Base-by-base conservation (phyloP, 495 filamentous ascomycete genomes). In the Mycothermus thermophilus region DNA sequence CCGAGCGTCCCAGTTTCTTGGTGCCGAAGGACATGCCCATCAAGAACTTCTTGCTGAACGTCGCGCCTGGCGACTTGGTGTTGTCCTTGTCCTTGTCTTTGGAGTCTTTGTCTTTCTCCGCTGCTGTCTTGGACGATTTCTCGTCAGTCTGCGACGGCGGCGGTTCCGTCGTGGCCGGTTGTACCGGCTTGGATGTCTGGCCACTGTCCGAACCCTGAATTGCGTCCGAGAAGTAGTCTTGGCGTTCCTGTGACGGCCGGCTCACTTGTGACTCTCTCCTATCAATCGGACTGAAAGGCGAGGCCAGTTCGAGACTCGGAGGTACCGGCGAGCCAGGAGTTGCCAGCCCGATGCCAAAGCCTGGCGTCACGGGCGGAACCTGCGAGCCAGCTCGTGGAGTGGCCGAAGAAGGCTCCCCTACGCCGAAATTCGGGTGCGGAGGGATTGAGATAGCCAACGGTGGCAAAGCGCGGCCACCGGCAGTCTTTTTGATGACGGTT, bases 11-110 rank as follows among this genome's bases (percentile, higher is more conserved):
- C 4, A 93, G 62, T 42, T 87, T 93, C 64, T 88, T 93, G 48
- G 63, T 72, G 30, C 75, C 72, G 51, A 81, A 80, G 5, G 80
- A 76, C 59, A 85, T 85, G 22, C 77, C 74, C 74, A 86, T 83
- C 11, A 76, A 72, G 57, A 94, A 87, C 48, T 88, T 90, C 49
- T 87, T 88, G 3, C 77, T 74, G 48, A 93, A 92, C 8, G 83
- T 57, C 1, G 72, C 78, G 15, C 66, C 67, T 1, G 72, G 65
- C 25, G 78, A 75, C 50, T 87, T 92, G 13, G 62, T 55, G 37
- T 57, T 75, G 54, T 83, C 80, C 19, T 69, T 75, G 24, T 85
- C 50, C n/a, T 50, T 77, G 38, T 76, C 74, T 11, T 64, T 71
- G 27, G 75, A 72, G 29, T 84, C 79, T 21, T 59, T 53, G 8